Base-by-base conservation (phyloP, 257 asterid species). In the Coffea eugenioides region DNA sequence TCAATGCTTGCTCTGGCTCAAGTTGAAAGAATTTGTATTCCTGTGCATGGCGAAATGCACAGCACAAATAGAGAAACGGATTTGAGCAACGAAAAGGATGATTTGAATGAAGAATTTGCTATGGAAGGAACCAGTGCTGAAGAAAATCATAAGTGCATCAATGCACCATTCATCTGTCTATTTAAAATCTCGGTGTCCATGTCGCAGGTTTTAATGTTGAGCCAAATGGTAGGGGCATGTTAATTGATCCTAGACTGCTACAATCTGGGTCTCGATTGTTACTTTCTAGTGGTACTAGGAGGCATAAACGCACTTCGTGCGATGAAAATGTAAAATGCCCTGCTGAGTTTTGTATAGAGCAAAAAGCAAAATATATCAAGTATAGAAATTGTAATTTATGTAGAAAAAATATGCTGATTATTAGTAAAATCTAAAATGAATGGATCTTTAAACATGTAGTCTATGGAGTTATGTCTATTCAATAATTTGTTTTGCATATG, bases 231-330 rank as follows among this genome's bases (percentile, higher is more conserved):
- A 86, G 83, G 71, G 89, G 69, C 46, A 51, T 85, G 72, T 84
- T 94, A 91, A 87, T 90, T 36, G 81, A 84, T 9, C 84, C 80
- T 79, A 86, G 94, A 71, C 90, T 83, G 73, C 87, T 80, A 49
- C 94, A 91, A 82, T 86, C 93, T 49, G 97, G 97, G 66, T 79
- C 86, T 49, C 87, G 93, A 65, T 94, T 97, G 98, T 80, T 94
- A 89, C 86, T 86, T 69, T 90, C 97, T 21, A 91, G 90, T 80
- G 96, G 97, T 70, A 82, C 31, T 27, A 27, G 31, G 31, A 27
- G 31, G 31, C 31, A 27, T 27, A 27, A 27, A 27, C 31, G 31
- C 31, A 27, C 31, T 27, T 27, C 31, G 31, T 27, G 31, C 31
- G 31, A 27, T 27, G 31, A 0, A 27, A 27, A 27, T 27, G 31